Evolutionary conservation across 352 stramenopile genomes (phyloP), one percentile per base, ranked within the genome.

Genomic region (Phytophthora vignae): DNA sequence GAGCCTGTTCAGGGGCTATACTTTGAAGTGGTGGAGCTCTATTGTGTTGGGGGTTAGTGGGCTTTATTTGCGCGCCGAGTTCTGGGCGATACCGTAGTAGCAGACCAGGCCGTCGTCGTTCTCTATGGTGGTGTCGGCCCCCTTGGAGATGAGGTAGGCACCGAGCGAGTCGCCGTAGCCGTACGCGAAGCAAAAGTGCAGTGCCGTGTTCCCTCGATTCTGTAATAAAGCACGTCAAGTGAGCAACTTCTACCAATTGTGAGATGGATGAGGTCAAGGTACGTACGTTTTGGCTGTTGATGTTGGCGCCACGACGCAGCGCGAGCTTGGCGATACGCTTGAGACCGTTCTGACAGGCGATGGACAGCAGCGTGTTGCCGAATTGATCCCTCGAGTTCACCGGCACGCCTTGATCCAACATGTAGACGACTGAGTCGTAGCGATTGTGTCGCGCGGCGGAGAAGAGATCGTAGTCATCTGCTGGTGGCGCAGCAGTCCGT

Each of bases 111-210:
- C 85, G 25, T 94, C 80, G 19, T 83, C 71, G 77, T 97, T 97
- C 14, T 72, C 65, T 58, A 96, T 62, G 21, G 69, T 71, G 27
- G 87, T 85, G 63, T 95, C 87, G 12, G 90, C 91, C 44, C 91
- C 91, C 71, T 98, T 98, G 29, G 83, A 92, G 50, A 97, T 87
- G 54, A 98, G 77, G 63, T 98, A 98, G 50, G 81, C 87, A 29
- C 88, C 89, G 8, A 98, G 72, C n/a, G 86, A 93, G 46, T 96
- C 87, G 27, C 86, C 90, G 60, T 97, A 97, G 25, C 88, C 90
- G 65, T 96, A 97, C 19, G 85, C 83, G 64, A 96, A 97, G 75
- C 91, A 98, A 63, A 96, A 98, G 53, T 98, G 93, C 46, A 98
- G 79, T 17, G 91, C 85, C 7, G 92, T 97, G 69, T 98, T 97